A percentile compares a stretch with the other conserved stretches of the same genome.
These are phyloP conservation scores for Aspergillus nidulans DNA, from an alignment of 495 filamentous ascomycete species.

Conservation along the genomic window DNA sequence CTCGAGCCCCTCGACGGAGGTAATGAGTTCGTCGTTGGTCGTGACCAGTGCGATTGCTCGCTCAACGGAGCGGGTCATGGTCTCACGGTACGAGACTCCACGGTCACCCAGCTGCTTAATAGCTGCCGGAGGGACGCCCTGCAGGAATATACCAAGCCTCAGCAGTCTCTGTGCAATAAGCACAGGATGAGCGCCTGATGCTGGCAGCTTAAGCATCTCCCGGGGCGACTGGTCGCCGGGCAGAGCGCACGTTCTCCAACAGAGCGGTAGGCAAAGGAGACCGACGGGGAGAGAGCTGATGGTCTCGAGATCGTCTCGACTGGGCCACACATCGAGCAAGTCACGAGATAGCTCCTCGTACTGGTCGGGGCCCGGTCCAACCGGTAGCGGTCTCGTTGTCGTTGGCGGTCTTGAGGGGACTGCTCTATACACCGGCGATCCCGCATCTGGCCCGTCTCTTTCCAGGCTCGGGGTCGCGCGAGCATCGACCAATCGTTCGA, in stretches of 20 bases:
- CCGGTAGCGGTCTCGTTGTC: background rate
- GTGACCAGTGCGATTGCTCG: constrained; percentile 39
- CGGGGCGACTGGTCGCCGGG: constrained; percentile 14
- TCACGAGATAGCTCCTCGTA: constrained; percentile 20
- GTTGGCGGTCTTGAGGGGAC: no score
- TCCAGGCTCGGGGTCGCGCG: no score
- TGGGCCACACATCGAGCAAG: constrained; percentile 37
- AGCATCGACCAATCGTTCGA: constrained; percentile 21
- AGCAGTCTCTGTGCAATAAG: constrained; percentile 44
- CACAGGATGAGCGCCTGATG: constrained; percentile 37
- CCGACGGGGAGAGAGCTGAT: constrained; percentile 28
- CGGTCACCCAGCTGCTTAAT: constrained; percentile 2
- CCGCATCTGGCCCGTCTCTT: no score
- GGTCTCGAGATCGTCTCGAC: constrained; percentile 28
- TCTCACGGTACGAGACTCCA: constrained; percentile 11
- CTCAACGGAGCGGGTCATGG: constrained; percentile 32
- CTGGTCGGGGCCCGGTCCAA: constrained; percentile 3
- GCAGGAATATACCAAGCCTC: constrained; percentile 37
- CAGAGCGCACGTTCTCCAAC: constrained; percentile 21
- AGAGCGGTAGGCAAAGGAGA: constrained; percentile 19
- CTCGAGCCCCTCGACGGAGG: constrained; percentile 44
- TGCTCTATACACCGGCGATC: no score
- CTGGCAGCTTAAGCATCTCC: constrained; percentile 32
- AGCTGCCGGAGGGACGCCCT: constrained; percentile 27
- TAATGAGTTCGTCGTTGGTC: constrained; percentile 40